Percentiles rank a stretch among this genome's conserved stretches.
Conservation (phyloP, 768 basidiomycete genomes). For the Rhodotorula graminis region DNA sequence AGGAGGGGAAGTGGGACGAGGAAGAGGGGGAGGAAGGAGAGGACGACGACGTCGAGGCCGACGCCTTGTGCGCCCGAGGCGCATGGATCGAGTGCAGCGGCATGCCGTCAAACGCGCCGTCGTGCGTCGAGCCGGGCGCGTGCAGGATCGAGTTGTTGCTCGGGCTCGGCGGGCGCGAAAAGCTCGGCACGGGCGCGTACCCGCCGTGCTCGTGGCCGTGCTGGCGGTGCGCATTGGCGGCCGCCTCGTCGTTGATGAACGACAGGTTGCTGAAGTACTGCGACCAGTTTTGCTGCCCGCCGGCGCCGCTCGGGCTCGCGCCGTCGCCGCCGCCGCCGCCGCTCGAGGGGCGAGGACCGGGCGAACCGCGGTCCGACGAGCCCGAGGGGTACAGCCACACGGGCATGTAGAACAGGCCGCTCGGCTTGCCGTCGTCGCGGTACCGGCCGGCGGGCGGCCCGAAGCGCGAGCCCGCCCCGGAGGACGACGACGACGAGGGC, state of each 20-base stretch:
- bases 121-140: conserved; percentile 32
- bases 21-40: neutral
- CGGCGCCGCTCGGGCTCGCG: neutral
- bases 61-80: neutral
- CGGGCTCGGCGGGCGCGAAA: conserved; percentile 35
- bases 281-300: conserved; percentile 11
- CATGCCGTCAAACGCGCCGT: conserved; percentile 37
- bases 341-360: neutral
- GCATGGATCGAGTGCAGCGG: conserved; percentile 30
- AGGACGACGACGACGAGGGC: neutral
- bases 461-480: neutral
- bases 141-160: conserved; percentile 38
- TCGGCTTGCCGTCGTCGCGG: neutral
- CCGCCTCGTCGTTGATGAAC: conserved; percentile 10
- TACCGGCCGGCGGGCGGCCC: neutral
- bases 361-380: neutral
- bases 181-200: conserved; percentile 35
- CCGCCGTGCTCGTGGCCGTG: neutral
- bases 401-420: conserved; percentile 34
- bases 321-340: neutral
- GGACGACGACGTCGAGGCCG: neutral
- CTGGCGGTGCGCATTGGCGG: neutral
- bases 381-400: conserved; percentile 32
- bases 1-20: conserved; percentile 15
- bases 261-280: conserved; percentile 34